Evolutionary conservation across 2,329 filamentous ascomycete genomes (phyloP).

Genomic region (Colletotrichum sp.): DNA sequence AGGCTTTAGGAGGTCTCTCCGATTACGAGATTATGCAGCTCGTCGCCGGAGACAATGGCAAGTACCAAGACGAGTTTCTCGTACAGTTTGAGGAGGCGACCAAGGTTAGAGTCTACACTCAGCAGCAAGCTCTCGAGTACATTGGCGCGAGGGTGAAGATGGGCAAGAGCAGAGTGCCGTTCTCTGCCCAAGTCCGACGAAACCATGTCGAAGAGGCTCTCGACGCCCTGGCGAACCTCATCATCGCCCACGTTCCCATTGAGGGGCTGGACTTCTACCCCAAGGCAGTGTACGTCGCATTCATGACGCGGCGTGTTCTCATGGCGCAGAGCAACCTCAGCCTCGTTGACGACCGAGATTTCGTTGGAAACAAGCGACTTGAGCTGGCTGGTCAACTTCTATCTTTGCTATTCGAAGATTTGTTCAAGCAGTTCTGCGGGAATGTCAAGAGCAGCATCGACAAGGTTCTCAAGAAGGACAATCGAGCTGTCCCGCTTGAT

Average conservation of each 20-base stretch:
- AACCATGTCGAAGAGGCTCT: slow-evolving; percentile 91
- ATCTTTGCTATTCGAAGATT: slow-evolving; percentile 92
- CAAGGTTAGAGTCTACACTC: slow-evolving; percentile 84
- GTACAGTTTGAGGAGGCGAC: slow-evolving; percentile 94
- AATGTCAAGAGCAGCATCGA: slow-evolving; percentile 94
- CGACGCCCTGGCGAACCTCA: slow-evolving; percentile 88
- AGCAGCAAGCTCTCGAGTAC: slow-evolving; percentile 94
- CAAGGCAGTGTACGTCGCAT: slow-evolving; percentile 95
- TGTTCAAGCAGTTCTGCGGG: slow-evolving; percentile 93
- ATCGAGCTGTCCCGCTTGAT: slow-evolving; percentile 86
- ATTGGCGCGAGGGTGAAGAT: slow-evolving; percentile 88
- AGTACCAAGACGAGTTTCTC: slow-evolving; percentile 93
- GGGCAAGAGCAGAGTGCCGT: slow-evolving; percentile 65
- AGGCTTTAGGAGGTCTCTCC: slow-evolving; percentile 90
- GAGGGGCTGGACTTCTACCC: slow-evolving; percentile 91
- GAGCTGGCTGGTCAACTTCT: slow-evolving; percentile 94
- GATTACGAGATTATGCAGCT: slow-evolving; percentile 95
- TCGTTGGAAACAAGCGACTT: slow-evolving; percentile 95
- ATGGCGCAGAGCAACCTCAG: slow-evolving; percentile 92
- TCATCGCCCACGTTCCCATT: slow-evolving; percentile 94
- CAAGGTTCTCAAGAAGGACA: slow-evolving; percentile 93
- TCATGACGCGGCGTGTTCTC: slow-evolving; percentile 95
- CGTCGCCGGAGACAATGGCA: slow-evolving; percentile 83
- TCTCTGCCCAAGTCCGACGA: slow-evolving; percentile 58
- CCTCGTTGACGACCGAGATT: slow-evolving; percentile 94